A percentile compares a stretch with the other conserved stretches of the same genome.
phyloP scores from a whole-genome alignment of 1,284 basidiomycete genomes.

The Rhodotorula sp. region DNA sequence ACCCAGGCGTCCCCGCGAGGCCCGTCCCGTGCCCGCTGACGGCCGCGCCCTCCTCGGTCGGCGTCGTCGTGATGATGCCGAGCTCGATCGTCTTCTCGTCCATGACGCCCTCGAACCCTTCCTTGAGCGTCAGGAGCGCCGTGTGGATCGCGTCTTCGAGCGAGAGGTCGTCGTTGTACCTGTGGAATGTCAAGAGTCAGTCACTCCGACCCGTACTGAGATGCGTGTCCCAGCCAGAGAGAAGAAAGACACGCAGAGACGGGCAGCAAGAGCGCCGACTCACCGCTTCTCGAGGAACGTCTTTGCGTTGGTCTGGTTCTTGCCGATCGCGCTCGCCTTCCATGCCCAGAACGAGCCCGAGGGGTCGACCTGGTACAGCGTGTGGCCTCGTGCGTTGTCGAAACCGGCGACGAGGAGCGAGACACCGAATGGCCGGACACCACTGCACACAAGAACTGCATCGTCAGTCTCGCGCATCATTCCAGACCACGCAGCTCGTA shows the following conservation, averaged over 20 bases:
- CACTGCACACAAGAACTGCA: constrained; percentile 58
- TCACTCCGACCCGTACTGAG: constrained; percentile 5
- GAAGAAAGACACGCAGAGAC: background rate
- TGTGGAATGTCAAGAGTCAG: constrained; percentile 48
- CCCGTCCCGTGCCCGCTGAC: constrained; percentile 65
- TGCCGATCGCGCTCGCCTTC: constrained; percentile 99
- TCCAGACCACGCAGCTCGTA: background rate
- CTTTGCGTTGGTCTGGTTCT: constrained; percentile 99
- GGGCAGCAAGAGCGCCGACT: constrained; percentile 45
- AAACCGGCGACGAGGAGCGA: constrained; percentile 95
- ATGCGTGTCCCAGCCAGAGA: background rate
- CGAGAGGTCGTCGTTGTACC: constrained; percentile 99
- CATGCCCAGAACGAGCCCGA: constrained; percentile 99
- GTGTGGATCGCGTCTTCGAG: constrained; percentile 99
- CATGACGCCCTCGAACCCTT: constrained; percentile 93
- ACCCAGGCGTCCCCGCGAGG: constrained; percentile 76
- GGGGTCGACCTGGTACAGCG: constrained; percentile 97
- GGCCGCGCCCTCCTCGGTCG: constrained; percentile 50
- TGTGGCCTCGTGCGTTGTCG: constrained; percentile 87
- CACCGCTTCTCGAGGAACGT: constrained; percentile 98
- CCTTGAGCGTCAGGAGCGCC: constrained; percentile 95
- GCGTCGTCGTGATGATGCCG: constrained; percentile 87
- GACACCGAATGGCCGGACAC: constrained; percentile 96
- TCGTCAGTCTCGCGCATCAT: background rate
- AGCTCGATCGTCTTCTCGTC: constrained; percentile 99